These are phyloP conservation scores for Dalechampia spathulata DNA, from an alignment of 441 rosid species.

Conservation along the genomic window DNA sequence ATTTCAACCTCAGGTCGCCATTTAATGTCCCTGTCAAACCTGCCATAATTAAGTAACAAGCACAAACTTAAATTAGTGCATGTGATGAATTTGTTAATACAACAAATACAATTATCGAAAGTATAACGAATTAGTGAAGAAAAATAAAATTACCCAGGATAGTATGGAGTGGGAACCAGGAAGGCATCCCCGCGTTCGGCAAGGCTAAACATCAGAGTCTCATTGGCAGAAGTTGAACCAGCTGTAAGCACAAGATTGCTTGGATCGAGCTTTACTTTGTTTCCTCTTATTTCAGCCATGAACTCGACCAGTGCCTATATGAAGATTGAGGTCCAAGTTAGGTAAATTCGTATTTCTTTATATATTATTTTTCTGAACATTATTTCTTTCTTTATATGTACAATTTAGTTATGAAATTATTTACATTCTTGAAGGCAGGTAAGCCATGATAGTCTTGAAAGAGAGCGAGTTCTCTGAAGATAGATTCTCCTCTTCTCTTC, in stretches of 20 bases:
- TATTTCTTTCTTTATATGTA: background rate
- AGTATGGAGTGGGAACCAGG: constrained; percentile 89
- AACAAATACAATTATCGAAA: too few species aligned
- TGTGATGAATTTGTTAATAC: too few species aligned
- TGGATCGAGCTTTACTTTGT: constrained; percentile 66
- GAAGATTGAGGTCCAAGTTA: too few species aligned
- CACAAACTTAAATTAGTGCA: too few species aligned
- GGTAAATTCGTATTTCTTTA: too few species aligned
- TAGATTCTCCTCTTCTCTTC: constrained; percentile 55
- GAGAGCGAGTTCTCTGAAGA: constrained; percentile 80
- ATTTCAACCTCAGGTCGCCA: constrained; percentile 90
- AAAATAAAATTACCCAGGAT: constrained; percentile 63
- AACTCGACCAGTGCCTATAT: constrained; percentile 64
- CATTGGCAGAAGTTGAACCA: constrained; percentile 94
- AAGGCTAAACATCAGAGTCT: constrained; percentile 80
- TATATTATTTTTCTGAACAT: background rate
- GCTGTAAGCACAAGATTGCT: constrained; percentile 70
- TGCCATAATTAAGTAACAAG: constrained; percentile 18
- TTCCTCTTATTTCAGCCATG: constrained; percentile 77
- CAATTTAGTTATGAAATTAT: background rate
- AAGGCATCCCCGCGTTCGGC: constrained; percentile 81
- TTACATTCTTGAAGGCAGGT: constrained; percentile 67
- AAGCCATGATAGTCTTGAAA: constrained; percentile 93
- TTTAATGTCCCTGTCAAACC: constrained; percentile 93
- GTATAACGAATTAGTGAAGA: too few species aligned